Base-by-base conservation (phyloP, 768 basidiomycete genomes). In the Rhodotorula taiwanensis region DNA sequence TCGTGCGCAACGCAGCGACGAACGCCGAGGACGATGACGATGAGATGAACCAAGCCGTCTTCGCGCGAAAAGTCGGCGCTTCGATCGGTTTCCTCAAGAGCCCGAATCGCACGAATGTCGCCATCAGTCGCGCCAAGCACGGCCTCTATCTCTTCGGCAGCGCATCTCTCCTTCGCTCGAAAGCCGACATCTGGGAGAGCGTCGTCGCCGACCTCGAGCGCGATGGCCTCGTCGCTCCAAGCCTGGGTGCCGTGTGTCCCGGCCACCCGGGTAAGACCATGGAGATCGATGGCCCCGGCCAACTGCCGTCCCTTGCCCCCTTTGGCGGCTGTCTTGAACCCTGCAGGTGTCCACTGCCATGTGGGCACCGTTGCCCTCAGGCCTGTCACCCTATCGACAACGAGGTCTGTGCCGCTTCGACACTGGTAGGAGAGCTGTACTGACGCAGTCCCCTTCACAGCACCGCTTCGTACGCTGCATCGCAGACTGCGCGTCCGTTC, bases 51-150 rank as follows among this genome's bases (percentile, higher is more conserved):
- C 69, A 70, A 4, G 42, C 45, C 2, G 25, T 25, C 33, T 43
- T 54, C 52, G 53, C 48, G 16, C 58, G 57, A 9, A 58, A 58
- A 0, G 58, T 51, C 0, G 64, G 70, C 10, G 68, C 69, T 3
- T 73, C 76, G 10, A 87, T 89, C 55, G 88, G 87, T 1, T 89
- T 89, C 73, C 77, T 89, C 55, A 86, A 71, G 66, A 49, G 60
- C 6, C 58, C 55, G 25, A 73, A 71, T 44, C 58, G 72, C 25
- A 62, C 62, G 45, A 73, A 77, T 53, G 87, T 88, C 45, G 86
- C 88, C 0, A 73, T 89, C 7, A 87, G 86, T 27, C 80, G 87
- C 27, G 87, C 87, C 7, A 80, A 82, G 52, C 82, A 89, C 63
- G 56, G 59, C 14, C 76, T 89, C 3, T 88, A 80, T 70, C 81